phyloP scores from a whole-genome alignment of 176 grass and related monocot species.

The Aegilops longissima region DNA sequence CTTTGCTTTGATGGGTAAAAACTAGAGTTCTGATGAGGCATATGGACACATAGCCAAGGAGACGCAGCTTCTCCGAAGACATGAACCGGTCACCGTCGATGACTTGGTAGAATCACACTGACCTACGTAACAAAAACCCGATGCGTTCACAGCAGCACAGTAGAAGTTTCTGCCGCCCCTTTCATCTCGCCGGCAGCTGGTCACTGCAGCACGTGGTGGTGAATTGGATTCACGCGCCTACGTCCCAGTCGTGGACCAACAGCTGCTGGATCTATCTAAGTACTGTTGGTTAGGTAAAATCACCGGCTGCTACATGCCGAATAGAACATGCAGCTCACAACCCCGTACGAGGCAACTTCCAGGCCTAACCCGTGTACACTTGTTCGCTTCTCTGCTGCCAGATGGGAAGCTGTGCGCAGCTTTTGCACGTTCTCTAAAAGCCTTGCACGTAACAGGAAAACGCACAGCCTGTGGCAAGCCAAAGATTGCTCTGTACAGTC shows the following conservation, averaged over 20 bases:
- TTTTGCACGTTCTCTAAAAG: not conserved
- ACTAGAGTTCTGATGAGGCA: not conserved
- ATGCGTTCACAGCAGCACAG: not conserved
- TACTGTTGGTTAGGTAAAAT: not conserved
- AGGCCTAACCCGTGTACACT: not conserved
- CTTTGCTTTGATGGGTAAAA: too few relatives aligned
- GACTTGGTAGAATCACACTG: not conserved
- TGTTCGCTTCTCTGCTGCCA: not conserved
- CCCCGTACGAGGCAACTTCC: not conserved
- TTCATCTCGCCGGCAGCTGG: not conserved
- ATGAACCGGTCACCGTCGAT: not conserved
- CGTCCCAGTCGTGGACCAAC: slow-evolving; percentile 20
- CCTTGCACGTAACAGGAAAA: not conserved
- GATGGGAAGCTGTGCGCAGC: not conserved
- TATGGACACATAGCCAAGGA: not conserved
- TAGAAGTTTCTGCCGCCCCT: not conserved
- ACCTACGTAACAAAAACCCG: not conserved
- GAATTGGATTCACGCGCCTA: slow-evolving; percentile 18
- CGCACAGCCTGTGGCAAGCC: slow-evolving; percentile 2
- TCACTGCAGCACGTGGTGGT: not conserved
- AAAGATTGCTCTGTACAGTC: slow-evolving; percentile 18
- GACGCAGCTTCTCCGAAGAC: not conserved
- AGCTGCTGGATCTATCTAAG: not conserved
- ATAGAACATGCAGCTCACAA: not conserved
- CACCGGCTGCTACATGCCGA: not conserved